Conservation (phyloP, 495 filamentous ascomycete species). For the Penicillium atrosanguineum region DNA sequence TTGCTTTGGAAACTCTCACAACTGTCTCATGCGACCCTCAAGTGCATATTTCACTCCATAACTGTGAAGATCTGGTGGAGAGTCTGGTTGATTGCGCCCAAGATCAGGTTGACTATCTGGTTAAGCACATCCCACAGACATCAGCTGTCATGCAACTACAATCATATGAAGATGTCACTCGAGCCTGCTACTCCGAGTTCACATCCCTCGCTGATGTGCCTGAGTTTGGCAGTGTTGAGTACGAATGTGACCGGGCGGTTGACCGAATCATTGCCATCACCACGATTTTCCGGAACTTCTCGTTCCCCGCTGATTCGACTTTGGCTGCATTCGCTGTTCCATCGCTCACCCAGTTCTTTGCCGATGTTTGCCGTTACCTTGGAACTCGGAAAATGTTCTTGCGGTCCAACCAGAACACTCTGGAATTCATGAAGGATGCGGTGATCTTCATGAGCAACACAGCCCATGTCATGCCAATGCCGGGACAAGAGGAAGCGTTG, state of each 20-base stretch:
- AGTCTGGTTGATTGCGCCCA: slow-evolving; percentile 87
- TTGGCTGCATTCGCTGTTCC: slow-evolving; percentile 68
- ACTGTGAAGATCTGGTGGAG: slow-evolving; percentile 86
- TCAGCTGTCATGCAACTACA: slow-evolving; percentile 77
- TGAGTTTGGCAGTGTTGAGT: slow-evolving; percentile 71
- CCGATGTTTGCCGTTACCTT: slow-evolving; percentile 76
- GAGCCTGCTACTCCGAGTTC: slow-evolving; percentile 70
- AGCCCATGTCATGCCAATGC: slow-evolving; percentile 73
- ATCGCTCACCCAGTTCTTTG: slow-evolving; percentile 74
- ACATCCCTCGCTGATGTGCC: slow-evolving; percentile 65
- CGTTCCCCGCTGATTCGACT: slow-evolving; percentile 71
- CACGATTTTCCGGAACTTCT: slow-evolving; percentile 89
- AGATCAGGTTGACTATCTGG: slow-evolving; percentile 75
- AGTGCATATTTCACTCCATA: slow-evolving; percentile 61
- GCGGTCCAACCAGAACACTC: slow-evolving; percentile 72
- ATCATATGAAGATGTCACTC: slow-evolving; percentile 83
- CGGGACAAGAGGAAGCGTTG: slow-evolving; percentile 83
- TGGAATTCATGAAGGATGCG: slow-evolving; percentile 96
- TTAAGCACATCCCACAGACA: slow-evolving; percentile 75
- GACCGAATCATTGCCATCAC: slow-evolving; percentile 88
- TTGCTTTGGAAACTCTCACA: slow-evolving; percentile 82
- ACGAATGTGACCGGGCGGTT: slow-evolving; percentile 80
- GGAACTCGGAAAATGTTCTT: slow-evolving; percentile 88
- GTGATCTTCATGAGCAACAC: slow-evolving; percentile 87
- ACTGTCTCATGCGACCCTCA: slow-evolving; percentile 64